A percentile compares a stretch with the other conserved stretches of the same genome.
Evolutionary conservation across 2,329 filamentous ascomycete genomes (phyloP).

Genomic region (Neopestalotiopsis sp.): DNA sequence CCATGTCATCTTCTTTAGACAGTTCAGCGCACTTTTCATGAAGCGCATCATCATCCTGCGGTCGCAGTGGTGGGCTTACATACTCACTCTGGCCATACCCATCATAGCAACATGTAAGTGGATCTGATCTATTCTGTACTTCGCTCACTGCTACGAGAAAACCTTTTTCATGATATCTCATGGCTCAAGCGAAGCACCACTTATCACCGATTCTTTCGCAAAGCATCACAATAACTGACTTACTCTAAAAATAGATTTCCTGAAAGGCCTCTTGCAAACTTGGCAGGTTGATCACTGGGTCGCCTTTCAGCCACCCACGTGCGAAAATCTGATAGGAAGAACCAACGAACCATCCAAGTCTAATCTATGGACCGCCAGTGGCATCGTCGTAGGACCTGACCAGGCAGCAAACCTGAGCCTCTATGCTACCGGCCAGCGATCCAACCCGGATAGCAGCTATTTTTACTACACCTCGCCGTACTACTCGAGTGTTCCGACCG

Average conservation of each 20-base stretch:
- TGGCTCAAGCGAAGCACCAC: no score
- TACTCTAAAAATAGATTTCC: slow-evolving; percentile 15
- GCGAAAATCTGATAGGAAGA: slow-evolving; percentile 24
- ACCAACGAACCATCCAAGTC: slow-evolving; percentile 16
- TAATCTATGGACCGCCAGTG: background rate
- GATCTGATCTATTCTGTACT: background rate
- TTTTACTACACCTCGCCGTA: background rate
- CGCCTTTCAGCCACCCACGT: slow-evolving; percentile 25
- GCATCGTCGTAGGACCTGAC: slow-evolving; percentile 23
- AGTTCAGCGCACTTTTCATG: slow-evolving; percentile 31
- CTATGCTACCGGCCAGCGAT: background rate
- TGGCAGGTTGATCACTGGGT: no score
- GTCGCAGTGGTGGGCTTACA: slow-evolving; percentile 33
- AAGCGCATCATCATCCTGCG: slow-evolving; percentile 33
- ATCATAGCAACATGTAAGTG: slow-evolving; percentile 26
- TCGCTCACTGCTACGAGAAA: background rate
- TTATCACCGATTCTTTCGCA: background rate
- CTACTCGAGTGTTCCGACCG: background rate
- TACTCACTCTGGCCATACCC: slow-evolving; percentile 33
- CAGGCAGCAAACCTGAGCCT: slow-evolving; percentile 23
- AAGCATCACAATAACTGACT: background rate
- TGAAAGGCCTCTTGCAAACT: slow-evolving; percentile 24
- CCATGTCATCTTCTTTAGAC: slow-evolving; percentile 25
- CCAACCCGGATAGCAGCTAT: background rate
- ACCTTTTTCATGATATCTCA: no score